Base-by-base conservation (phyloP, 441 rosid genomes). In the Eutrema salsugineum region DNA sequence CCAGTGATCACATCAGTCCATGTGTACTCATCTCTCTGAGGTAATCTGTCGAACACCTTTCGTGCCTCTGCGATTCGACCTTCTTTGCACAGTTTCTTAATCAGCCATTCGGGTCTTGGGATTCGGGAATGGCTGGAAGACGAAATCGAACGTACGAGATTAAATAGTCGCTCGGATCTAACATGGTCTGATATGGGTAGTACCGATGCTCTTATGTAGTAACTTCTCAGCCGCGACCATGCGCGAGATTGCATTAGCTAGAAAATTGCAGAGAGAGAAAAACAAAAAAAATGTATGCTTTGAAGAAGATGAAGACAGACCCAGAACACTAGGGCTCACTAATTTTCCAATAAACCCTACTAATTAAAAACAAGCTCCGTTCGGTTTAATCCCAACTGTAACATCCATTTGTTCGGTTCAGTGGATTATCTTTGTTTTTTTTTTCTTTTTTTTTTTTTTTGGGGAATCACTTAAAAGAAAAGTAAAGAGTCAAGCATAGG, bases 1-100 rank as follows among this genome's bases (percentile, higher is more conserved):
- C 88, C 93, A 43, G 86, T 80, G 60, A 87, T 80, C 46, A 86
- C 67, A 6, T 85, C 39, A 9, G 96, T 87, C 95, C 95, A 89
- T n/a, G 91, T 75, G 35, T 81, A 48, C 64, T 85, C 90, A 56
- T 87, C 84, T 68, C 72, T 76, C 2, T 80, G 90, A 62, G 47
- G 76, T 72, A 90, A 82, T 71, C 55, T 82, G 66, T 90, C 90
- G 76, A 90, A 90, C 76, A 85, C 19, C 24, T 70, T 66, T 17
- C 85, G 84, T 65, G 89, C 93, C 42, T 90, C 86, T 6, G 7
- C 33, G 6, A 84, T 81, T 38, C 64, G 79, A 22, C 88, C 89
- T 72, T 86, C 86, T 43, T 66, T 76, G 60, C 83, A 72, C 0
- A 83, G 71, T 73, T 56, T 77, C 3, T 82, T 73, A 38, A 87